Evolutionary conservation across 176 grass and related monocot genomes (phyloP), one percentile per base, ranked within the genome.

Genomic region (Cocos nucifera): DNA sequence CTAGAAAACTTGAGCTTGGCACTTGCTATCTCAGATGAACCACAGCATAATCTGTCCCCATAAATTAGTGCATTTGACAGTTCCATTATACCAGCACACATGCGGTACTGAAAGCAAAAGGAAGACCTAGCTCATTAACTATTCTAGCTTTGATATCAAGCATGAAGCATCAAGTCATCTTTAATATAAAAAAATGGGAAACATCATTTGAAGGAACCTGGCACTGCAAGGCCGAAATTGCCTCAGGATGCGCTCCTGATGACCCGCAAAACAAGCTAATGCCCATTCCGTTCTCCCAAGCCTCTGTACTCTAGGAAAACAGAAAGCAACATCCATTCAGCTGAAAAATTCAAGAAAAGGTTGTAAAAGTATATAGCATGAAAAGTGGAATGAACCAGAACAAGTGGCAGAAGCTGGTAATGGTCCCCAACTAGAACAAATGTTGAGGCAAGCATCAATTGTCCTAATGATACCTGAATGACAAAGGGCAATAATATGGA

Each of bases 371-470:
- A 62, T 56, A 24, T 55, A 23, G 18, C 26, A 50, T 25, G 18
- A 57, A 53, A 67, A 71, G 27, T 19, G 17, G 23, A 56, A 54
- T 12, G 51, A 70, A 91, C 92, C 92, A 88, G 81, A 63, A 97
- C 81, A 70, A 97, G 92, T 75, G 87, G 87, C 67, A 87, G 92
- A 75, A 97, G 87, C 62, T 91, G 92, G 64, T 97, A 97, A 78
- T 97, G 87, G 49, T 97, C 92, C 53, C 92, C 92, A 39, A 97
- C 92, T 66, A 97, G 76, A 73, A 97, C 92, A 78, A 97, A 91
- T 63, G 75, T 97, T 61, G 81, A 91, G 67, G 87, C 92, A 72
- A 97, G 70, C 87, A 88, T 91, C 59, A 97, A 68, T 52, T 87
- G 92, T 83, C 92, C 92, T 4, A 97, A 59, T 65, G 92, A 97